These are phyloP conservation scores for Emydomyces testavorans DNA, from an alignment of 2,329 filamentous ascomycete species.

Conservation along the genomic window DNA sequence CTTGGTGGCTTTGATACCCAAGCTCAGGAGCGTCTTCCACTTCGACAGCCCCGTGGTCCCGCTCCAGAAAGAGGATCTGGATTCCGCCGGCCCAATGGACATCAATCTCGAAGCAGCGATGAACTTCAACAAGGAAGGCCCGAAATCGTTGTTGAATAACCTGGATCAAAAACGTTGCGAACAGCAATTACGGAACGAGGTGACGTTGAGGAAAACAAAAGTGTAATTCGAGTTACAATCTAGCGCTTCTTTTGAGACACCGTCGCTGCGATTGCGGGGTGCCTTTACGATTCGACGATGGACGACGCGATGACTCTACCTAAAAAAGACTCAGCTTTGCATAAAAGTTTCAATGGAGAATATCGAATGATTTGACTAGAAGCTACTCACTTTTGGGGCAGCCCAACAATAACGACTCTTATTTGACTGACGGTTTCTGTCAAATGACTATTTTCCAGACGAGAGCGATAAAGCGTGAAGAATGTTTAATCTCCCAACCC, in stretches of 20 bases:
- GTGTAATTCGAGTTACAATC: conserved; percentile 26
- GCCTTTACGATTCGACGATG: conserved; percentile 39
- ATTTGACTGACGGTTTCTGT: conserved; percentile 1
- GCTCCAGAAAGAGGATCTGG: conserved; percentile 48
- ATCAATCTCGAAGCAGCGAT: conserved; percentile 51
- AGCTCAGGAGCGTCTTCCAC: conserved; percentile 42
- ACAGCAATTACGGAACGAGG: conserved; percentile 17
- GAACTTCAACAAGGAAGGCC: conserved; percentile 49
- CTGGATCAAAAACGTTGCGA: conserved; percentile 15
- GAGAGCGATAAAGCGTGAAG: conserved; percentile 8
- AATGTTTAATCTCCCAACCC: conserved; percentile 5
- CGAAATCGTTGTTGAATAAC: conserved; percentile 54
- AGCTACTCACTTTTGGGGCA: conserved; percentile 24
- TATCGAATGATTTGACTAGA: conserved; percentile 12
- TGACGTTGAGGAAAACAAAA: conserved; percentile 21
- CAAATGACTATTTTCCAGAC: conserved; percentile 1
- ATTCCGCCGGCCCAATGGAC: conserved; percentile 51
- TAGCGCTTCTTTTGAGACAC: conserved; percentile 30
- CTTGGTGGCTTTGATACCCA: conserved; percentile 46
- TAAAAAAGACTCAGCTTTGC: conserved; percentile 14
- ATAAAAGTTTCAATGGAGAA: conserved; percentile 11
- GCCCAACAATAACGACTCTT: conserved; percentile 23
- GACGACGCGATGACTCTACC: conserved; percentile 36
- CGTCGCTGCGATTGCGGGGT: conserved; percentile 33
- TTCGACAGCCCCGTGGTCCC: conserved; percentile 52